Evolutionary conservation across 495 filamentous ascomycete genomes (phyloP), one percentile per base, ranked within the genome.

Genomic region (Penicillium manginii): DNA sequence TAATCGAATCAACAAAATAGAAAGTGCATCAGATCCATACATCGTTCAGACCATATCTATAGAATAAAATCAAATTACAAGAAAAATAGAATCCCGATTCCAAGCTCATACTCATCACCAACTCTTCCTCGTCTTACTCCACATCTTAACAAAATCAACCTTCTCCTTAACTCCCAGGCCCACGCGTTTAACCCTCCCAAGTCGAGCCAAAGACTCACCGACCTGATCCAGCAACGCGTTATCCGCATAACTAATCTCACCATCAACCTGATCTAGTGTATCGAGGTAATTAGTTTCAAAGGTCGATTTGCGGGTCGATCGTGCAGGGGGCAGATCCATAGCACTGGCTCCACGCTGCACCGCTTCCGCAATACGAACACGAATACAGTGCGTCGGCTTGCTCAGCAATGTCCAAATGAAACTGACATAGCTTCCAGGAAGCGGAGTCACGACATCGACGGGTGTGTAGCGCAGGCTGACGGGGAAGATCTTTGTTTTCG

Each of bases 141-240:
- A 92, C 51, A 82, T 65, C 7, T 62, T 54, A 0, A 96, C 83
- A 76, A 98, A 98, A 14, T 83, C 85, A 55, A 81, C 76, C 78
- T 99, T 99, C 40, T 97, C 93, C 65, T 73, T 75, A 57, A 96
- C 78, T 2, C 90, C 90, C 69, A 99, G 69, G 0, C 86, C 91
- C 15, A 99, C 90, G 37, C 96, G 80, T 81, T 93, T 97, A n/a
- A 91, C 92, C 57, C 94, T 81, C 1, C 91, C 92, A 57, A 99
- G 72, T 35, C 93, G 77, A n/a, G 96, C 93, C 49, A 99, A 74
- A 14, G 92, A 86, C 42, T 98, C 94, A 1, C 84, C 90, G 12
- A 97, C 84, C 15, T 83, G 78, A 62, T 96, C 89, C 52, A 93
- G 69, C 29, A 92, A 67, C 47, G 73, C 74, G 62, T 78, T 81